phyloP scores from a whole-genome alignment of 352 stramenopile species.

The Phytophthora pisi region DNA sequence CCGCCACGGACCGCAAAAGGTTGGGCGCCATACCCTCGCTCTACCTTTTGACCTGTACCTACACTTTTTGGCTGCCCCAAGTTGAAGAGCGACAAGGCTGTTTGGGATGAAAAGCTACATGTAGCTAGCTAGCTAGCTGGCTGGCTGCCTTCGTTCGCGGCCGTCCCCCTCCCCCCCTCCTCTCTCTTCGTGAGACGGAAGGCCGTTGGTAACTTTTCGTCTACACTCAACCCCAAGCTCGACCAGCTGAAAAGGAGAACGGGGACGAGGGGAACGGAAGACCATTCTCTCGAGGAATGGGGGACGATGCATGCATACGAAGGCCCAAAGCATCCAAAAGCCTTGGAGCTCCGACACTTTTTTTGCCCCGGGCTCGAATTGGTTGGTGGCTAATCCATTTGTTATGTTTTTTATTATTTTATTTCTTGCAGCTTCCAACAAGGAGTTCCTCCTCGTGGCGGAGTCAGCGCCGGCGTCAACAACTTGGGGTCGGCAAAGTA shows the following conservation, averaged over 20 bases:
- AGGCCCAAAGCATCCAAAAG: not conserved
- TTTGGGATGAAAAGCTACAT: not conserved
- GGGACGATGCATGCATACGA: constrained; percentile 12
- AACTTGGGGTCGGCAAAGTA: constrained; percentile 32
- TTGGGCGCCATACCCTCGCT: constrained; percentile 7
- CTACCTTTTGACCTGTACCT: not conserved
- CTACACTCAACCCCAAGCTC: constrained; percentile 24
- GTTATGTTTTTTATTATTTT: constrained; percentile 15
- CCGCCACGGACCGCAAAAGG: constrained; percentile 41
- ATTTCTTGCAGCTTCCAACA: constrained; percentile 37
- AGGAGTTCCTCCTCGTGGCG: constrained; percentile 16
- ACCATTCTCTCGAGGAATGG: constrained; percentile 24
- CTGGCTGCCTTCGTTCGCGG: constrained; percentile 4
- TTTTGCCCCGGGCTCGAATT: constrained; percentile 17
- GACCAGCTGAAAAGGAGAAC: constrained; percentile 30
- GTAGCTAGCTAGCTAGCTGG: too few relatives aligned
- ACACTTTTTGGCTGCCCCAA: constrained; percentile 25
- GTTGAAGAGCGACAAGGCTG: constrained; percentile 33
- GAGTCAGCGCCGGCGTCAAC: not conserved
- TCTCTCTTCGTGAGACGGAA: constrained; percentile 1
- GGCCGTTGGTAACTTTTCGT: constrained; percentile 13
- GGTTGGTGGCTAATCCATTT: constrained; percentile 21
- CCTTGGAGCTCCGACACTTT: constrained; percentile 15
- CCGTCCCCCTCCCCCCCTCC: constrained; percentile 19
- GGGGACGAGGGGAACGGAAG: constrained; percentile 21